phyloP scores from a whole-genome alignment of 2,329 filamentous ascomycete genomes.

The Reticulascus tulasneorum region DNA sequence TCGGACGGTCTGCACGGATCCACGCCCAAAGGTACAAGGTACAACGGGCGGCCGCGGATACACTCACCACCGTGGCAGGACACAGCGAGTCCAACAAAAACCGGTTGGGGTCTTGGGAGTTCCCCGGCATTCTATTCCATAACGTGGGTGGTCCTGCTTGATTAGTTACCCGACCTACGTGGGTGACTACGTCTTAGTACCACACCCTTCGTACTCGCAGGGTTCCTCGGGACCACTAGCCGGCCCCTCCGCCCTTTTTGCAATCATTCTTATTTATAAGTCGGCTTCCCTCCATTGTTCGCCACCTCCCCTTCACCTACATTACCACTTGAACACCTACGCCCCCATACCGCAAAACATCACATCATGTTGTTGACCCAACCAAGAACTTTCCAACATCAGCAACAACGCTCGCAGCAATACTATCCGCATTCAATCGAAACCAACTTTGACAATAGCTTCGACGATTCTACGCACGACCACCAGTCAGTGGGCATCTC shows the following conservation, averaged over 20 bases:
- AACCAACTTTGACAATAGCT: slow-evolving; percentile 4
- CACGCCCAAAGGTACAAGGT: too few species aligned
- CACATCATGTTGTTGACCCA: slow-evolving; percentile 13
- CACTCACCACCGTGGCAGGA: too few species aligned
- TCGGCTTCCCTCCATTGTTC: slow-evolving; percentile 8
- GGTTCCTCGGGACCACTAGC: not conserved
- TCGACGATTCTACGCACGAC: slow-evolving; percentile 4
- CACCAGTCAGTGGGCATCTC: slow-evolving; percentile 3
- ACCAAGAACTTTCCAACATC: slow-evolving; percentile 7
- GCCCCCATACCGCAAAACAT: not conserved
- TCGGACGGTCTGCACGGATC: too few species aligned
- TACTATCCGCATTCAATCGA: slow-evolving; percentile 7
- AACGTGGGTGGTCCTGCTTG: too few species aligned
- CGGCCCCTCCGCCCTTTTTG: not conserved
- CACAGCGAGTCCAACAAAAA: too few species aligned
- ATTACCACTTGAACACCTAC: slow-evolving; percentile 2
- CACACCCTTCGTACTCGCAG: not conserved
- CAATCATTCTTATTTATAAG: slow-evolving; percentile 7
- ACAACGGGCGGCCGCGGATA: too few species aligned
- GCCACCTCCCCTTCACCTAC: slow-evolving; percentile 2
- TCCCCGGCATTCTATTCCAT: too few species aligned
- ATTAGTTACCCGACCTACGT: not conserved
- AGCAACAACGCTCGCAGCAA: slow-evolving; percentile 4
- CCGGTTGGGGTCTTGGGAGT: too few species aligned
- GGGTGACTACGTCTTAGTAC: slow-evolving; percentile 1